Conservation (phyloP, 768 basidiomycete genomes). For the Termitomyces sp. region DNA sequence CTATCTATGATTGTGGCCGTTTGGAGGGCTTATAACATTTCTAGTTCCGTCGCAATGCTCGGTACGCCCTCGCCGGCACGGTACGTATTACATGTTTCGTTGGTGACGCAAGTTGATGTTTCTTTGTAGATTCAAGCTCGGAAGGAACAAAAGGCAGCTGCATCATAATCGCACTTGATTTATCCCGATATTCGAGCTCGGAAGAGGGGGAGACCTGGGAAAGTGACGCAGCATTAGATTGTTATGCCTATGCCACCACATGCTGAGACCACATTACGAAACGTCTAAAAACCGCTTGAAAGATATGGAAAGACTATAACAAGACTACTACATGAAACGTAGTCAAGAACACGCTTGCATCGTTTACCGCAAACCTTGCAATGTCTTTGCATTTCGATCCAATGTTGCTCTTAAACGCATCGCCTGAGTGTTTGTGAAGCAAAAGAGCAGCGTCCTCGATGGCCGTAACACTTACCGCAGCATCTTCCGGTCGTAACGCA, state of each 20-base stretch:
- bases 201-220: constrained; percentile 4
- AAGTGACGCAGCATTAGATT: constrained; percentile 9
- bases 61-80: constrained; percentile 67
- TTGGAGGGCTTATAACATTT: constrained; percentile 2
- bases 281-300: constrained; percentile 13
- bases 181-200: constrained; percentile 6
- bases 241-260: constrained; percentile 14
- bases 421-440: constrained; percentile 37
- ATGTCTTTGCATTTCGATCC: constrained; percentile 45
- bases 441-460: not conserved
- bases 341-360: not conserved
- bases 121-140: constrained; percentile 59
- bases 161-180: constrained; percentile 22
- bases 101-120: constrained; percentile 6
- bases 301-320: constrained; percentile 2
- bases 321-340: not conserved
- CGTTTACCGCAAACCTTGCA: constrained; percentile 24
- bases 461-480: constrained; percentile 50
- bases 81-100: constrained; percentile 36
- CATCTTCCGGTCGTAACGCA: constrained; percentile 76
- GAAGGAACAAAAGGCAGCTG: constrained; percentile 50
- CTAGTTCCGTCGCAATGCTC: constrained; percentile 84
- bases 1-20: not conserved
- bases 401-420: constrained; percentile 62
- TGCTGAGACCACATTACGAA: constrained; percentile 13